Evolutionary conservation across 495 filamentous ascomycete species (phyloP).

Genomic region (Xanthoparmelia taractica): DNA sequence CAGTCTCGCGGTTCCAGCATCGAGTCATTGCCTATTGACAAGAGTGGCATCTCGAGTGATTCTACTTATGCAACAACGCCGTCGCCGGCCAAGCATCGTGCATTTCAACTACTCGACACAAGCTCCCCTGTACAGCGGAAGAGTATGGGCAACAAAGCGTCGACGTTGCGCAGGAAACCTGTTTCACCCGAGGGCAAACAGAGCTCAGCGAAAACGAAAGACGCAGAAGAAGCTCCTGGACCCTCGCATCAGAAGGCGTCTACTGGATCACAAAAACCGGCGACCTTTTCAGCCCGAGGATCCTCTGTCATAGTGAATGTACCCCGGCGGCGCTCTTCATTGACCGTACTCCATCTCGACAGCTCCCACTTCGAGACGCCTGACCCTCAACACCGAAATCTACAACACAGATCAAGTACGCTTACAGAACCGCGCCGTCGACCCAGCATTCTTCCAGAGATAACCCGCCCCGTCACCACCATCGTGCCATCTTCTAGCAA

Average conservation of each 20-base stretch:
- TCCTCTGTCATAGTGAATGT: conserved; percentile 13
- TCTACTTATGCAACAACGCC: conserved; percentile 19
- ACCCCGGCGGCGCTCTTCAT: conserved; percentile 20
- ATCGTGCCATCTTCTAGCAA: conserved; percentile 1
- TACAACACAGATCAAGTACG: conserved; percentile 17
- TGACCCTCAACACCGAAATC: conserved; percentile 4
- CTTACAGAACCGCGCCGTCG: conserved; percentile 11
- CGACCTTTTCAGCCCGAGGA: not conserved
- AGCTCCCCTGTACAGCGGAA: not conserved
- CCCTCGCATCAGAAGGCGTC: not conserved
- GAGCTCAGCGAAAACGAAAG: not conserved
- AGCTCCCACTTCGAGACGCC: conserved; percentile 18
- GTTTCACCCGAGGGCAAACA: conserved; percentile 7
- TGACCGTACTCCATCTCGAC: conserved; percentile 20
- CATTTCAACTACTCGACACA: conserved; percentile 1
- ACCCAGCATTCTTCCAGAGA: conserved; percentile 19
- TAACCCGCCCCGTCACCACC: conserved; percentile 2
- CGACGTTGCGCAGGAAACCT: conserved; percentile 13
- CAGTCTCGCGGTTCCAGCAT: conserved; percentile 18
- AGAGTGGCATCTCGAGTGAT: conserved; percentile 14
- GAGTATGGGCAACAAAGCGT: conserved; percentile 20
- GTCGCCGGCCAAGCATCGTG: conserved; percentile 5
- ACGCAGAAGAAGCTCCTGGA: not conserved
- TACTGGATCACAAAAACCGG: not conserved
- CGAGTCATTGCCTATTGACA: conserved; percentile 15